Evolutionary conservation across 2,329 filamentous ascomycete genomes (phyloP).

Genomic region (Chaetothyriales sp.): DNA sequence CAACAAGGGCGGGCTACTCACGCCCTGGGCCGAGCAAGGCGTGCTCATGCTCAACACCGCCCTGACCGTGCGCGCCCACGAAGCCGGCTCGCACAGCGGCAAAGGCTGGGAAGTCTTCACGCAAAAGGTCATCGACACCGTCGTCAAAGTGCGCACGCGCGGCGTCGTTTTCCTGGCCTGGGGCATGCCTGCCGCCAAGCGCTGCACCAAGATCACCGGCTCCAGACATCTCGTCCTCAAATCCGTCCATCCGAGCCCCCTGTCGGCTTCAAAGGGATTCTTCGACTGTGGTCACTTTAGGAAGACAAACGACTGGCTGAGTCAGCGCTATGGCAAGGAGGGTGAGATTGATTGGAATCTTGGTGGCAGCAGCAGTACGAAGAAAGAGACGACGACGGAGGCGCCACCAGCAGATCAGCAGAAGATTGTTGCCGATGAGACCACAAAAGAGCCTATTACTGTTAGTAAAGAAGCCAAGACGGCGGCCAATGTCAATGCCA

Average conservation of each 20-base stretch:
- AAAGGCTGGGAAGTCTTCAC: slow-evolving; percentile 91
- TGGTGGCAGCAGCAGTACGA: slow-evolving; percentile 20
- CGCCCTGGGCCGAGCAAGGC: slow-evolving; percentile 84
- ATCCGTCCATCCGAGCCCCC: slow-evolving; percentile 83
- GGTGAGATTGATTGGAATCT: slow-evolving; percentile 76
- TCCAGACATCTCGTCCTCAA: slow-evolving; percentile 65
- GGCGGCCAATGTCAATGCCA: slow-evolving; percentile 9
- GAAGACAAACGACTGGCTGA: slow-evolving; percentile 74
- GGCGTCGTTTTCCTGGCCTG: slow-evolving; percentile 94
- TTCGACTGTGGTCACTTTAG: slow-evolving; percentile 72
- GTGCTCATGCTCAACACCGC: slow-evolving; percentile 92
- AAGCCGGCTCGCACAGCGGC: slow-evolving; percentile 72
- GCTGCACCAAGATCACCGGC: slow-evolving; percentile 55
- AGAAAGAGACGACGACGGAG: slow-evolving; percentile 1
- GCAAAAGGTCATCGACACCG: slow-evolving; percentile 76
- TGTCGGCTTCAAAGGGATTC: slow-evolving; percentile 67
- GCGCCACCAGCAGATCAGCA: not conserved
- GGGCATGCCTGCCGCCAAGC: slow-evolving; percentile 71
- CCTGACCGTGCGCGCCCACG: slow-evolving; percentile 78
- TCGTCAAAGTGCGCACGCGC: slow-evolving; percentile 58
- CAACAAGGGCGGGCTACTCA: slow-evolving; percentile 68
- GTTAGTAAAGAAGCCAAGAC: slow-evolving; percentile 6
- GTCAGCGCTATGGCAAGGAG: slow-evolving; percentile 61
- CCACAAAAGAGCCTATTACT: slow-evolving; percentile 7
- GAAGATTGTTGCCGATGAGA: too few relatives aligned